Evolutionary conservation across 75 land plant species (phyloP).

Genomic region (Ceratopteris richardii): DNA sequence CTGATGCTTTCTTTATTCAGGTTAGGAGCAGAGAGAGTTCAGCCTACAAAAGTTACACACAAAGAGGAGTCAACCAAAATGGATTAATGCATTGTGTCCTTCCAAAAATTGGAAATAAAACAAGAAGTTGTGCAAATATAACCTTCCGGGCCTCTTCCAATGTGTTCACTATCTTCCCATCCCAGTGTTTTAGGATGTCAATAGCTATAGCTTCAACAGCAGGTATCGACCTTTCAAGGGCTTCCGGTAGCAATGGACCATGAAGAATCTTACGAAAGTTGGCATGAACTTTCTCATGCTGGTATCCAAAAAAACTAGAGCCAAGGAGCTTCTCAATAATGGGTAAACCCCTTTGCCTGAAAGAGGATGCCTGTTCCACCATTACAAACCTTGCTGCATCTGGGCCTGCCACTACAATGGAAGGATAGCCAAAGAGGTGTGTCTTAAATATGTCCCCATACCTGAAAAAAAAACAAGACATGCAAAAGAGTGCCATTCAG

Average conservation of each 20-base stretch:
- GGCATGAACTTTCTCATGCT: slow-evolving; percentile 14
- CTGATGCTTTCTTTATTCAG: no score
- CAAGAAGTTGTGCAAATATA: background rate
- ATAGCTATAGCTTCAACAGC: slow-evolving; percentile 16
- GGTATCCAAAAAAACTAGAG: slow-evolving; percentile 21
- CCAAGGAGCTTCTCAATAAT: slow-evolving; percentile 17
- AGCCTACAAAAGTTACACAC: no score
- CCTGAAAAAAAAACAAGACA: slow-evolving; percentile 7
- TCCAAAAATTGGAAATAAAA: no score
- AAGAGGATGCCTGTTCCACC: slow-evolving; percentile 19
- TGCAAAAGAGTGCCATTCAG: background rate
- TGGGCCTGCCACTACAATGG: slow-evolving; percentile 23
- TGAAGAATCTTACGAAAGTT: slow-evolving; percentile 23
- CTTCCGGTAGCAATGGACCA: slow-evolving; percentile 16
- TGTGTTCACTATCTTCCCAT: slow-evolving; percentile 11
- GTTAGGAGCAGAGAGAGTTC: no score
- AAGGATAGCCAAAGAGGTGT: slow-evolving; percentile 18
- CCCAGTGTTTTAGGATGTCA: slow-evolving; percentile 15
- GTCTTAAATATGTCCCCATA: slow-evolving; percentile 24
- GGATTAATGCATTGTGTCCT: no score
- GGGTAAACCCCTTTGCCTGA: slow-evolving; percentile 25
- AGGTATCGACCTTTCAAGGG: slow-evolving; percentile 11
- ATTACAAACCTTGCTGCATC: slow-evolving; percentile 22
- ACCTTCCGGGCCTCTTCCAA: slow-evolving; percentile 23
- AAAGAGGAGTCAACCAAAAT: no score